A percentile compares a stretch with the other conserved stretches of the same genome.
Conservation (phyloP, 2,329 filamentous ascomycete species). For the Lecanicillium sp. region DNA sequence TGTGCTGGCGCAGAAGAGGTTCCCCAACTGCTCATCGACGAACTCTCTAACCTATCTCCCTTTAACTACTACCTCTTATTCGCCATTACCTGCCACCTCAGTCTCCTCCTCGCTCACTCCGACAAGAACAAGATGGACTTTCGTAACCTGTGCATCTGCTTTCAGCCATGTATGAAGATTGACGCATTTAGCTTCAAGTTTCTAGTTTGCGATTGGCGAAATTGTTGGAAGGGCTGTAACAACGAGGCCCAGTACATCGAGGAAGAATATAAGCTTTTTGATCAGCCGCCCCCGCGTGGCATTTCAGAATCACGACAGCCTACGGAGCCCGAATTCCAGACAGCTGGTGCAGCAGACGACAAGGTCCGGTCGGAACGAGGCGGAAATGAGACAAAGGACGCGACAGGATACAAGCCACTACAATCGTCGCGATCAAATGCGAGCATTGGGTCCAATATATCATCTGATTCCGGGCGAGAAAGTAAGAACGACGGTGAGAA, state of each 20-base stretch:
- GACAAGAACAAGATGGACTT: slow-evolving; percentile 99
- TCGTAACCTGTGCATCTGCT: slow-evolving; percentile 90
- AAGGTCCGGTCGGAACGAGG: slow-evolving; percentile 18
- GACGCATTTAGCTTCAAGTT: slow-evolving; percentile 94
- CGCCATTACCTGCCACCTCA: slow-evolving; percentile 93
- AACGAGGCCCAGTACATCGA: slow-evolving; percentile 76
- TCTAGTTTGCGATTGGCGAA: slow-evolving; percentile 87
- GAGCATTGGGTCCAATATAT: slow-evolving; percentile 33
- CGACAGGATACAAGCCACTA: slow-evolving; percentile 29
- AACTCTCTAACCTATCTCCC: slow-evolving; percentile 86
- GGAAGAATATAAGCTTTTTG: slow-evolving; percentile 54
- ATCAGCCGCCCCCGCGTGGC: slow-evolving; percentile 46
- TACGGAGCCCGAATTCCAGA: not conserved
- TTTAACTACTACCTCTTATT: slow-evolving; percentile 98
- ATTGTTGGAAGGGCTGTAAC: slow-evolving; percentile 95
- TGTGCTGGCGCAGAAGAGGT: slow-evolving; percentile 72
- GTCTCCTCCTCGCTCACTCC: slow-evolving; percentile 79
- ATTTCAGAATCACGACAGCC: slow-evolving; percentile 24
- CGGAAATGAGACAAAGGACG: not conserved
- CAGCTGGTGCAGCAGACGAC: slow-evolving; percentile 16
- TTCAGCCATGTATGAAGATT: slow-evolving; percentile 94
- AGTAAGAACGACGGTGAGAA: slow-evolving; percentile 32
- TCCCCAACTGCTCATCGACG: slow-evolving; percentile 79
- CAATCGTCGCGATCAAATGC: slow-evolving; percentile 32
- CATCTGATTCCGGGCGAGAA: slow-evolving; percentile 36